These are phyloP conservation scores for Leccinum griseonigrum DNA, from an alignment of 1,284 basidiomycete genomes.

Conservation along the genomic window DNA sequence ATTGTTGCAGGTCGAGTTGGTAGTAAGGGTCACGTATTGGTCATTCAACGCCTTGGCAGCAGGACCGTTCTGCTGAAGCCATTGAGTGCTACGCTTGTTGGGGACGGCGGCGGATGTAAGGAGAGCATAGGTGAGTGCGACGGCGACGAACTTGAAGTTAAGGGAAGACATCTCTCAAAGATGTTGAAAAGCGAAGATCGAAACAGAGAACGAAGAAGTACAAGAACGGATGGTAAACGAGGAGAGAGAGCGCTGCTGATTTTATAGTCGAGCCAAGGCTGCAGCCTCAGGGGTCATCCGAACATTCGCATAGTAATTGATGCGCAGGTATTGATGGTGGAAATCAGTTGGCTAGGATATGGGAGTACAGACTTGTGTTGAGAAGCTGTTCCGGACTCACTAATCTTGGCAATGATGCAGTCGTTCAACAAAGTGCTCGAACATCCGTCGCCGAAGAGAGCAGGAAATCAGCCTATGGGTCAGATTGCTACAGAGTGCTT, in stretches of 20 bases:
- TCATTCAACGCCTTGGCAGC: slow-evolving; percentile 28
- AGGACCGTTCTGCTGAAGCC: slow-evolving; percentile 25
- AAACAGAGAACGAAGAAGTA: neutral
- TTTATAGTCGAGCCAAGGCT: slow-evolving; percentile 7
- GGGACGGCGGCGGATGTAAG: slow-evolving; percentile 17
- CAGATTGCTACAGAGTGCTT: neutral
- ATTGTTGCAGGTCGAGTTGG: slow-evolving; percentile 19
- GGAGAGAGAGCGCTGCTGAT: neutral
- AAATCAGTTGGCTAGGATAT: neutral
- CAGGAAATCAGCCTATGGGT: neutral
- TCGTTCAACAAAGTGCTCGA: neutral
- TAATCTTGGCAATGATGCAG: neutral
- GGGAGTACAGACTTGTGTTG: neutral
- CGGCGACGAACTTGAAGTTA: slow-evolving; percentile 12
- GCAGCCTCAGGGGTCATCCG: neutral
- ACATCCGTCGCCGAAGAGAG: neutral
- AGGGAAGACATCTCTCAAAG: slow-evolving; percentile 21
- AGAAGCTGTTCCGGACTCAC: neutral
- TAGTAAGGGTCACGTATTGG: slow-evolving; percentile 22
- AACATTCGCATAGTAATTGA: neutral
- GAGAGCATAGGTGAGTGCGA: slow-evolving; percentile 9
- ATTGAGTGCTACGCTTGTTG: slow-evolving; percentile 11
- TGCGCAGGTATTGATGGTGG: neutral
- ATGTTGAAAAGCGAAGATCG: slow-evolving; percentile 2
- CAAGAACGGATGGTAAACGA: neutral